Percentiles rank a stretch among this genome's conserved stretches.
Evolutionary conservation across 441 rosid genomes (phyloP).

Genomic region (Sinapis alba): DNA sequence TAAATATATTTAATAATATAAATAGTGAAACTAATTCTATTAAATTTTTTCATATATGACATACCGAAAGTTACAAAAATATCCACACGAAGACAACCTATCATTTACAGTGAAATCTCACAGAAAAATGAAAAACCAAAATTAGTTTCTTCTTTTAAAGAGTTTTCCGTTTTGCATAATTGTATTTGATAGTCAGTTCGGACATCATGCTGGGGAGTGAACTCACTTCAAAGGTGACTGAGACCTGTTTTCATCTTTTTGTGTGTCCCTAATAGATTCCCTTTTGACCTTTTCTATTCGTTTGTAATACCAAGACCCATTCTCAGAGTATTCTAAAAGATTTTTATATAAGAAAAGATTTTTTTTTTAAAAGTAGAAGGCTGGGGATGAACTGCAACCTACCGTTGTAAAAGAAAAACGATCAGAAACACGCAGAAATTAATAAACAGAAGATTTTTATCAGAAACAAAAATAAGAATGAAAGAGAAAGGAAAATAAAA

Average conservation of each 20-base stretch:
- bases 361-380: not conserved
- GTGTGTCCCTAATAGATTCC: slow-evolving; percentile 2
- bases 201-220: not conserved
- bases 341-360: too few species aligned
- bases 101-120: not conserved
- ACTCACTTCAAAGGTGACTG: slow-evolving; percentile 10
- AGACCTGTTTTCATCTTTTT: not conserved
- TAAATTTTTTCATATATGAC: too few species aligned
- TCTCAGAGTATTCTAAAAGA: not conserved
- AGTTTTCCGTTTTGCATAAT: not conserved
- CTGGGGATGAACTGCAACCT: slow-evolving; percentile 24
- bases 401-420: slow-evolving; percentile 38
- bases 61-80: too few species aligned
- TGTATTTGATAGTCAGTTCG: not conserved
- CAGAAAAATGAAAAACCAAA: not conserved
- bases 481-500: slow-evolving; percentile 35
- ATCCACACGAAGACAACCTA: not conserved
- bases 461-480: not conserved
- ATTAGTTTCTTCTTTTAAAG: not conserved
- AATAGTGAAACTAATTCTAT: too few species aligned
- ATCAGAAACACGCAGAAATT: slow-evolving; percentile 26
- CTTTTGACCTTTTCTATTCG: not conserved
- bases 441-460: not conserved
- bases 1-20: too few species aligned
- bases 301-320: slow-evolving; percentile 19